Percentiles rank a stretch among this genome's conserved stretches.
Evolutionary conservation across 2,329 filamentous ascomycete species (phyloP).

Genomic region (Bipolaris sorokiniana): DNA sequence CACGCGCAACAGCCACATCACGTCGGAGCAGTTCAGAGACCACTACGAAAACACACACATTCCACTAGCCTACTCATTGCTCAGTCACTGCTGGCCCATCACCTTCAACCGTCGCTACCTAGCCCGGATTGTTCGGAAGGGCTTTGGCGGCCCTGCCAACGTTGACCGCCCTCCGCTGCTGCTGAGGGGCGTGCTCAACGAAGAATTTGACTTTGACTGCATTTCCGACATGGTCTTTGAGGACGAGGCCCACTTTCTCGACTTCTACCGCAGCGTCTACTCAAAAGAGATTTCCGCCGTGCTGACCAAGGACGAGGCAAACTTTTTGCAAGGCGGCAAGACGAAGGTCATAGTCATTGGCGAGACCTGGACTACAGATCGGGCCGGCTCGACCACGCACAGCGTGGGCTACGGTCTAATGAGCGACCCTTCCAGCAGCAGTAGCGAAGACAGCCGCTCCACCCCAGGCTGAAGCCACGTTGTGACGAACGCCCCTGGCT

Average conservation of each 20-base stretch:
- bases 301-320: conserved; percentile 32
- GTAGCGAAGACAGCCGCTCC: conserved; percentile 24
- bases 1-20: conserved; percentile 29
- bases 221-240: conserved; percentile 35
- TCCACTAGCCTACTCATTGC: conserved; percentile 31
- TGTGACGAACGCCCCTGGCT: background rate
- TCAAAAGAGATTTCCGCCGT: conserved; percentile 28
- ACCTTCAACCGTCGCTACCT: conserved; percentile 36
- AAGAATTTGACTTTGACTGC: conserved; percentile 37
- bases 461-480: conserved; percentile 16
- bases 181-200: conserved; percentile 29
- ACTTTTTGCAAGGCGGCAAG: conserved; percentile 30
- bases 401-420: conserved; percentile 9
- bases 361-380: conserved; percentile 29
- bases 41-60: conserved; percentile 39
- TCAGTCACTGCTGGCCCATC: conserved; percentile 27
- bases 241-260: conserved; percentile 29
- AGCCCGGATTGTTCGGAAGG: conserved; percentile 32
- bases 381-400: conserved; percentile 16
- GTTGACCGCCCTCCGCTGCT: conserved; percentile 29
- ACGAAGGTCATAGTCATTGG: conserved; percentile 36
- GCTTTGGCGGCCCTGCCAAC: conserved; percentile 36
- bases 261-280: conserved; percentile 36
- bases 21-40: conserved; percentile 35
- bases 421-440: conserved; percentile 21